phyloP scores from a whole-genome alignment of 2,329 filamentous ascomycete genomes.

The Fusarium mundagurra region DNA sequence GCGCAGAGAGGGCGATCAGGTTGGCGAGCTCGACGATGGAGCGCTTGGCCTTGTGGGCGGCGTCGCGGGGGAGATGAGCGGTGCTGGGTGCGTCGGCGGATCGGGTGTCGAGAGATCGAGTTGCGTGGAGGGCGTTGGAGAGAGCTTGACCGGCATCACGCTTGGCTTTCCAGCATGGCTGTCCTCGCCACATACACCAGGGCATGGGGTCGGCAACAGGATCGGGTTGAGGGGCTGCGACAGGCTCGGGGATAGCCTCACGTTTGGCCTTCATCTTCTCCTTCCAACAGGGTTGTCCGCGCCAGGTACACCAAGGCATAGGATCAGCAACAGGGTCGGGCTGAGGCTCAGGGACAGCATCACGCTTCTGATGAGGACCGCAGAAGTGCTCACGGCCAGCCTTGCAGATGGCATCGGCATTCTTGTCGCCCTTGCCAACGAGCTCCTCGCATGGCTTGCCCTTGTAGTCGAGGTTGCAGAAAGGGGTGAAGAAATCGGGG shows the following conservation, averaged over 20 bases:
- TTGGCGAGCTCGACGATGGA: constrained; percentile 52
- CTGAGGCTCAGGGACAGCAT: constrained; percentile 3
- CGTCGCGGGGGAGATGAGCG: constrained; percentile 43
- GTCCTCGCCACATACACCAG: constrained; percentile 52
- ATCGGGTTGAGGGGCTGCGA: constrained; percentile 5
- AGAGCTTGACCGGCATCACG: constrained; percentile 51
- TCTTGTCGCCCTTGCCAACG: neutral
- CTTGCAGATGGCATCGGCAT: neutral
- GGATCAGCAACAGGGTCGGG: constrained; percentile 31
- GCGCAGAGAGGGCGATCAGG: constrained; percentile 46
- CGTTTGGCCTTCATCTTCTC: constrained; percentile 42
- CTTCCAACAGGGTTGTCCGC: constrained; percentile 54
- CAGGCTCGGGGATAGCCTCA: constrained; percentile 1
- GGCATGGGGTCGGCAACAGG: constrained; percentile 19
- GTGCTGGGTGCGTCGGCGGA: constrained; percentile 31
- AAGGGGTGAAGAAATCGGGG: neutral
- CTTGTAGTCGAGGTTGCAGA: neutral
- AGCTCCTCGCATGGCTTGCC: neutral
- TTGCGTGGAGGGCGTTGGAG: constrained; percentile 42
- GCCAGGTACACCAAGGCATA: constrained; percentile 47
- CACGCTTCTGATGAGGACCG: neutral
- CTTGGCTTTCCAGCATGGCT: constrained; percentile 55
- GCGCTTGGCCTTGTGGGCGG: constrained; percentile 52
- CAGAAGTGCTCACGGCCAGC: neutral
- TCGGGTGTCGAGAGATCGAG: constrained; percentile 42